These are phyloP conservation scores for Cylindrotheca fusiformis DNA, from an alignment of 108 stramenopile genomes.

Conservation along the genomic window DNA sequence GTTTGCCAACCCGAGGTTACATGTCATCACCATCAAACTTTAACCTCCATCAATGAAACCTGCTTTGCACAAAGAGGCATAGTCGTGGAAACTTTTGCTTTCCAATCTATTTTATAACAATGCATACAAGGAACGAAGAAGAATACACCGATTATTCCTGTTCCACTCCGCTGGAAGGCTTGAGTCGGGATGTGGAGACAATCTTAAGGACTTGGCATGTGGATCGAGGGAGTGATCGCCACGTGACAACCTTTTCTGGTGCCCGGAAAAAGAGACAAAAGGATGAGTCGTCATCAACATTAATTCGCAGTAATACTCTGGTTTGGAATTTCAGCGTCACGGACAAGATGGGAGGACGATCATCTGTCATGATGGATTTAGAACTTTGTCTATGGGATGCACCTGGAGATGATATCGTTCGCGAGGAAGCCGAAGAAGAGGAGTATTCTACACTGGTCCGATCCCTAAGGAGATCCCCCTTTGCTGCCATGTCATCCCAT, in stretches of 20 bases:
- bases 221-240: slow-evolving; percentile 67
- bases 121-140: slow-evolving; percentile 35
- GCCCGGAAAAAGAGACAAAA: neutral
- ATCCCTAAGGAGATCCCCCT: slow-evolving; percentile 19
- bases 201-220: slow-evolving; percentile 76
- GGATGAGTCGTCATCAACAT: slow-evolving; percentile 6
- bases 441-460: slow-evolving; percentile 10
- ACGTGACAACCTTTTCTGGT: slow-evolving; percentile 41
- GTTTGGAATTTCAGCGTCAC: slow-evolving; percentile 27
- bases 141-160: slow-evolving; percentile 88
- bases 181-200: slow-evolving; percentile 79
- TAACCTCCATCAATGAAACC: too few relatives aligned
- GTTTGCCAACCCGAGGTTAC: too few relatives aligned
- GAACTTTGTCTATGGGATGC: slow-evolving; percentile 75
- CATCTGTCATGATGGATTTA: slow-evolving; percentile 46
- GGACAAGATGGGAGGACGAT: slow-evolving; percentile 10
- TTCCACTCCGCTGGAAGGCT: slow-evolving; percentile 76
- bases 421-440: neutral
- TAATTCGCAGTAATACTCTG: slow-evolving; percentile 39
- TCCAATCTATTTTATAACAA: too few relatives aligned
- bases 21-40: too few relatives aligned
- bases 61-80: too few relatives aligned
- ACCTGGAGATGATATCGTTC: slow-evolving; percentile 19
- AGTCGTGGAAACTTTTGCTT: too few relatives aligned
- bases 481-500: slow-evolving; percentile 26